Evolutionary conservation across 331 rosid species (phyloP).

Genomic region (Rosa hybrid): DNA sequence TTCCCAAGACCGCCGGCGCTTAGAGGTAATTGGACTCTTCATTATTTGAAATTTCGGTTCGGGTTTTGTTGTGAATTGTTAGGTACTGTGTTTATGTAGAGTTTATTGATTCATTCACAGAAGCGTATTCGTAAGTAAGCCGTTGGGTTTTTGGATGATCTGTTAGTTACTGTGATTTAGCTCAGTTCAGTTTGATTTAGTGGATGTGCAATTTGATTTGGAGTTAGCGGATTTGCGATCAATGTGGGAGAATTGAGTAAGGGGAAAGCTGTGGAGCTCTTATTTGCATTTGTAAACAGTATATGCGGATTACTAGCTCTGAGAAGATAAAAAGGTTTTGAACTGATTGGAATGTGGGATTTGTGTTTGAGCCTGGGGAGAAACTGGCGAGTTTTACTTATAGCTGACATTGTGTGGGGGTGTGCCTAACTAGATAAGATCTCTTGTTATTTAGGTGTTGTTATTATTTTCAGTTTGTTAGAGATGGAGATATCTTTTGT

Average conservation of each 20-base stretch:
- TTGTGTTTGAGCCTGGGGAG: not conserved
- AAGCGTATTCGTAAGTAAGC: not conserved
- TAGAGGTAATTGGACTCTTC: not conserved
- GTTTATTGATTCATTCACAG: not conserved
- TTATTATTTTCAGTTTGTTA: not conserved
- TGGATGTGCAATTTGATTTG: not conserved
- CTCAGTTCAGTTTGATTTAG: not conserved
- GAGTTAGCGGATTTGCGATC: not conserved
- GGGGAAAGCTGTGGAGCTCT: not conserved
- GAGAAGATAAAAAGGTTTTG: not conserved
- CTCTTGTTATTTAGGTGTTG: not conserved
- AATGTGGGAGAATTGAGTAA: not conserved
- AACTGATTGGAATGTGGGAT: not conserved
- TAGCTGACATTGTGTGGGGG: not conserved
- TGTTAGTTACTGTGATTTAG: not conserved
- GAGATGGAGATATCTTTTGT: not conserved
- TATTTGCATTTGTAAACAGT: not conserved
- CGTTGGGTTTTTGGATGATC: not conserved
- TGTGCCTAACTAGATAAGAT: not conserved
- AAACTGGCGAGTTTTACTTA: not conserved
- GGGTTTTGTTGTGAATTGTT: not conserved
- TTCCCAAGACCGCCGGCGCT: conserved; percentile 78
- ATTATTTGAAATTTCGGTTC: not conserved
- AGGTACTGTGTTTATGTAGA: not conserved
- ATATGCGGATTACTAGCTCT: not conserved